Base-by-base conservation (phyloP, 106 monocot species). In the Triglochin maritima region DNA sequence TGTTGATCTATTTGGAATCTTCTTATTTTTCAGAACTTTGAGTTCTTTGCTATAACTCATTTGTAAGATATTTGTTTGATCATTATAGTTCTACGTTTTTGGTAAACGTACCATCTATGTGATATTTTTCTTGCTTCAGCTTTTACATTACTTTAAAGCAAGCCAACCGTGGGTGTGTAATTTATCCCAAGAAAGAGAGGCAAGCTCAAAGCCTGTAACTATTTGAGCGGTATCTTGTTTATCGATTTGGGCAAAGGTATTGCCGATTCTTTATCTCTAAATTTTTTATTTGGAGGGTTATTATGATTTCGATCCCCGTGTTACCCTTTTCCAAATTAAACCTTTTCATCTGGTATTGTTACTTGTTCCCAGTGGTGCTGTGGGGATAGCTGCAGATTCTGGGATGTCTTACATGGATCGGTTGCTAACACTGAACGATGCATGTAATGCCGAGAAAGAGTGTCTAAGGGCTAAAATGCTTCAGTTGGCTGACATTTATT, bases 401-500 rank as follows among this genome's bases (percentile, higher is more conserved):
- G 86, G 90, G 83, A 17, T 81, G 47, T 64, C 69, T 3, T 84
- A 63, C 72, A 86, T 90, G 86, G 90, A 90, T 77, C 72, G 84
- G 56, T 59, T 86, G 4, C 53, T 90, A 45, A 90, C 86, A 49
- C 50, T 69, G 55, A 44, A 50, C 11, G 71, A 75, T 63, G 75
- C 76, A 11, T 65, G 68, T 45, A 52, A 15, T 2, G 44, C 59
- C 4, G 84, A 90, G 60, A 84, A 79, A 47, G 55, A 74, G 50
- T 12, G 57, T 14, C 57, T 90, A 15, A 42, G 29, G 46, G 41
- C 55, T 49, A 84, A 84, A 52, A 71, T 86, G 56, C 50, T 81
- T 13, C 52, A 77, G 16, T 70, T 90, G 62, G 59, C 84, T 72
- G 72, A 90, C 63, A 83, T 81, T 47, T 90, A 86, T 58, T 90